These are phyloP conservation scores for Scheffersomyces cryptocercus DNA, from an alignment of 1,139 yeast species.

Conservation along the genomic window DNA sequence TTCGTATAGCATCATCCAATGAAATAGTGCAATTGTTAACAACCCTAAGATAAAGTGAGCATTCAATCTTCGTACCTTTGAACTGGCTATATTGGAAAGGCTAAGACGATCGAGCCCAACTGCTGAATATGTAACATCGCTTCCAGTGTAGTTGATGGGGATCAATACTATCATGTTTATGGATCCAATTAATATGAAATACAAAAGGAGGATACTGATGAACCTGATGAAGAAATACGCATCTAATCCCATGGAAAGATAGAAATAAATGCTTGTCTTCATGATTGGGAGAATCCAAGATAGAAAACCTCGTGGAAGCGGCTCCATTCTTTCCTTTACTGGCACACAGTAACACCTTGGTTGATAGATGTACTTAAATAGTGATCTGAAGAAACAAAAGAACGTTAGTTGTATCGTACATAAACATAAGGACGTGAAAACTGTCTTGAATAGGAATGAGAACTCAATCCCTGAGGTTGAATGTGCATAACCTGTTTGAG, in stretches of 20 bases:
- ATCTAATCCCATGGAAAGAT: constrained; percentile 58
- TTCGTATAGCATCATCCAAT: constrained; percentile 52
- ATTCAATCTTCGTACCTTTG: constrained; percentile 45
- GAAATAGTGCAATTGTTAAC: constrained; percentile 54
- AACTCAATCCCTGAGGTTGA: constrained; percentile 42
- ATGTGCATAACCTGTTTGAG: constrained; percentile 60
- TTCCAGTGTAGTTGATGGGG: constrained; percentile 58
- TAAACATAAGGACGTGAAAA: constrained; percentile 51
- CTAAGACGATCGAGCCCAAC: constrained; percentile 60
- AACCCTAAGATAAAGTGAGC: constrained; percentile 58
- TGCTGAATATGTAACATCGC: constrained; percentile 28
- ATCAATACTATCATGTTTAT: constrained; percentile 54
- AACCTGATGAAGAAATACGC: constrained; percentile 63
- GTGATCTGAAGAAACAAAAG: constrained; percentile 53
- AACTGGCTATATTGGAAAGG: constrained; percentile 57
- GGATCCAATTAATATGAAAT: constrained; percentile 51
- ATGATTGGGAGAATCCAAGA: constrained; percentile 52
- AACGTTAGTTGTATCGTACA: constrained; percentile 53
- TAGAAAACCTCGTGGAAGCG: constrained; percentile 41
- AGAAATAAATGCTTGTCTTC: constrained; percentile 39
- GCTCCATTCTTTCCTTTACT: constrained; percentile 35
- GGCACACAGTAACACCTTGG: constrained; percentile 52
- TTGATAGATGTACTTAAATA: constrained; percentile 54
- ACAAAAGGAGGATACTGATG: constrained; percentile 45
- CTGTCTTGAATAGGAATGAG: constrained; percentile 44